Evolutionary conservation across 2,329 filamentous ascomycete species (phyloP).

Genomic region (Aspergillus felis): DNA sequence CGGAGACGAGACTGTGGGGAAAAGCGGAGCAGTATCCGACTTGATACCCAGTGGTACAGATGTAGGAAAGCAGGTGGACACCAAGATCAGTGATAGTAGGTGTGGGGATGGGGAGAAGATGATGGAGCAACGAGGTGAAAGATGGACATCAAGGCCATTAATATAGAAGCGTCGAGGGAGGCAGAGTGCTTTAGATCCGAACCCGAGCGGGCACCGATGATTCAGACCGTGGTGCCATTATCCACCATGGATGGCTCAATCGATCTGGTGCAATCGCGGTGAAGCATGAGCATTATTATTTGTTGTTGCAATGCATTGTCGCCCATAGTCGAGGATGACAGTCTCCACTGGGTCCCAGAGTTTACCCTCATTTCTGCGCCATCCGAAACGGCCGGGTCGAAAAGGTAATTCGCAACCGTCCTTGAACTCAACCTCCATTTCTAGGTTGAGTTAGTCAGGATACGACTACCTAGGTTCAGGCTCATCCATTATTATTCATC

Average conservation of each 20-base stretch:
- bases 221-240: slow-evolving; percentile 16
- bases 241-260: slow-evolving; percentile 9
- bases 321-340: neutral
- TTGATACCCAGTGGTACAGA: neutral
- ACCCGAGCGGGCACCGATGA: neutral
- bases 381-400: neutral
- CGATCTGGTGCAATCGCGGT: neutral
- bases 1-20: neutral
- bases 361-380: neutral
- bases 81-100: neutral
- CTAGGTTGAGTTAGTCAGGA: neutral
- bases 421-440: neutral
- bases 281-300: neutral
- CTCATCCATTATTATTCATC: neutral
- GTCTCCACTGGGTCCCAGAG: neutral
- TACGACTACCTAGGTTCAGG: neutral
- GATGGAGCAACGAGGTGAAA: slow-evolving; percentile 3
- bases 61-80: neutral
- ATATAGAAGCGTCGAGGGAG: slow-evolving; percentile 7
- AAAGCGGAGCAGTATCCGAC: neutral
- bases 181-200: neutral
- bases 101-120: neutral
- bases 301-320: neutral
- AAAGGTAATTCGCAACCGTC: neutral
- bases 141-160: slow-evolving; percentile 9